Evolutionary conservation across 2,329 filamentous ascomycete genomes (phyloP).

Genomic region (Botrytis fabae): DNA sequence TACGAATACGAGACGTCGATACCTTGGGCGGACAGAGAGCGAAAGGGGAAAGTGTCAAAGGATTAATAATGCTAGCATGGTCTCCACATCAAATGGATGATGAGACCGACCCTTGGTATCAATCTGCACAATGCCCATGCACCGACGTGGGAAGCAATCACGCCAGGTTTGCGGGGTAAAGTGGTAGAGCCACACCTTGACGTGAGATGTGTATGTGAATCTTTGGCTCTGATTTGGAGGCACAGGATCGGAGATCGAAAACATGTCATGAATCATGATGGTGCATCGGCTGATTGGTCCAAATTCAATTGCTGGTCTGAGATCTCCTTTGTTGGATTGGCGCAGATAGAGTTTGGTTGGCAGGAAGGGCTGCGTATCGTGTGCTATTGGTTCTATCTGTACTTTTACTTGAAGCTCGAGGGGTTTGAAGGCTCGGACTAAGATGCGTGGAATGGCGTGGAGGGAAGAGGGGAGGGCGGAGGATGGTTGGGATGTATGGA

Average conservation of each 20-base stretch:
- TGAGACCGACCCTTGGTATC: not conserved
- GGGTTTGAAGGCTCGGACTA: not conserved
- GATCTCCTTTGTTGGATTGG: slow-evolving; percentile 1
- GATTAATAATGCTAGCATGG: not conserved
- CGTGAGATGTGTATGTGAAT: not conserved
- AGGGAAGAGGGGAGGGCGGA: not conserved
- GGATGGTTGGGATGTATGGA: not conserved
- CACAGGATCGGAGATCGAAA: not conserved
- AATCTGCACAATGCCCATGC: not conserved
- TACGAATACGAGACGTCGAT: not conserved
- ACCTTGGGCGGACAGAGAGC: not conserved
- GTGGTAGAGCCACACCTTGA: not conserved
- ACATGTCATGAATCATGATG: not conserved
- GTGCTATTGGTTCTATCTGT: not conserved
- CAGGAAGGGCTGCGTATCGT: not conserved
- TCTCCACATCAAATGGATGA: not conserved
- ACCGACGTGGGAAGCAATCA: not conserved
- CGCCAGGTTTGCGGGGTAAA: slow-evolving; percentile 9
- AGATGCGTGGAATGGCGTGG: not conserved
- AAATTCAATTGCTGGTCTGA: not conserved
- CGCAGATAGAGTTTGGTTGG: slow-evolving; percentile 1
- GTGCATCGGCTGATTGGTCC: not conserved
- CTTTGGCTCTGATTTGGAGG: not conserved
- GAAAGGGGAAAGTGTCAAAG: not conserved
- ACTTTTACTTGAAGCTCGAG: not conserved